Evolutionary conservation across 2,329 filamentous ascomycete genomes (phyloP), one percentile per base, ranked within the genome.

Genomic region (Akanthomyces uredinophilus): DNA sequence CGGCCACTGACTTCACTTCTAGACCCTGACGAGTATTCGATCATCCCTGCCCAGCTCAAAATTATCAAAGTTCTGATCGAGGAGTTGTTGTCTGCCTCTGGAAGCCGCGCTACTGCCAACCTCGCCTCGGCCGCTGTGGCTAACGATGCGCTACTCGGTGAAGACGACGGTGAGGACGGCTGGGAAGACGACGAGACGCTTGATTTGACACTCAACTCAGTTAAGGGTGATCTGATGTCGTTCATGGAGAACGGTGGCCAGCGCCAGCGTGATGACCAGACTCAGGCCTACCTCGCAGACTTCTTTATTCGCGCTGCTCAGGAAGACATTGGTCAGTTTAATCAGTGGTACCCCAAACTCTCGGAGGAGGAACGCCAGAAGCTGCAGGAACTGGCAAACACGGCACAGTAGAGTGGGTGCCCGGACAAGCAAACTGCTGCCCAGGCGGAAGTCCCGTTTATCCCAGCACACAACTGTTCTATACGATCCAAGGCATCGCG

Each of bases 11-110:
- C 50, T 53, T 53, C 61, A 64, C 41, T 70, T 64, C 11, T n/a
- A 61, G 58, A 94, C 72, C 95, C 95, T 18, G 93, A 97, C 72
- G 88, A 89, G 72, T 98, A 89, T 78, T 97, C 92, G 6, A 86
- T 90, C 64, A 87, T 99, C 63, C 86, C 93, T 0, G 93, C 93
- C 0, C 88, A 91, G 1, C 83, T 99, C 71, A 99, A 99, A 79
- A 97, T 99, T 64, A 79, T 98, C 75, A 99, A 99, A 79, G 89
- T 98, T 4, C 85, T 99, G 10, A 89, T 98, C 52, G 92, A 96
- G 71, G 95, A 99, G 77, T 85, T 99, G 3, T 81, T 90, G 6
- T 92, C 91, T 0, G 91, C 92, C 1, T 88, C 90, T 5, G 91
- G 91, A 27, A 76, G 78, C n/a, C 77, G 80, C 64, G 78, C 78